phyloP scores from a whole-genome alignment of 139 green algal genomes.

The Pleodorina starrii region DNA sequence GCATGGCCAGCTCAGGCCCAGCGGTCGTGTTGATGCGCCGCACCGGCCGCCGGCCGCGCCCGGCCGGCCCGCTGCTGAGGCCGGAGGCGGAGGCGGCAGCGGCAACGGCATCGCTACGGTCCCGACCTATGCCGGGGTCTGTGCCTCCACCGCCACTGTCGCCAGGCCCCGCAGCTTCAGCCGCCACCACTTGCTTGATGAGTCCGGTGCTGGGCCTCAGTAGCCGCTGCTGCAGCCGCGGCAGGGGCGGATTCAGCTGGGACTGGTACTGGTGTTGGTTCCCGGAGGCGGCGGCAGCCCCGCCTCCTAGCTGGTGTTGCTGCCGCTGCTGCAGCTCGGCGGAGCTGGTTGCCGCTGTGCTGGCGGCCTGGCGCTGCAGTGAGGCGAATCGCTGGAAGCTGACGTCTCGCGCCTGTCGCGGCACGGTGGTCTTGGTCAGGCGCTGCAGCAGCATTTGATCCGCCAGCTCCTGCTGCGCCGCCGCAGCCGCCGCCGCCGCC shows the following conservation, averaged over 20 bases:
- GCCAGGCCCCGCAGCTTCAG: too few species aligned
- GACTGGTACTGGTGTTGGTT: too few species aligned
- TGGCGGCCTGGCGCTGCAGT: neutral
- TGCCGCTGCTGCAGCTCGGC: neutral
- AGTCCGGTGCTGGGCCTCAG: too few species aligned
- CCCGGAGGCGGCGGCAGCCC: too few species aligned
- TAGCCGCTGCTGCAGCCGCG: too few species aligned
- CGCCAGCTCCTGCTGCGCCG: neutral
- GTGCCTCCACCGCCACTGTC: too few species aligned
- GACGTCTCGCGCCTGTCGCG: neutral
- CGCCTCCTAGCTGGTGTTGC: neutral
- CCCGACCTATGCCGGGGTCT: too few species aligned
- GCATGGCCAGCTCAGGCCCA: neutral
- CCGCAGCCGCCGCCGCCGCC: neutral
- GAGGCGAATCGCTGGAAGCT: neutral
- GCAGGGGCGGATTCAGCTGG: too few species aligned
- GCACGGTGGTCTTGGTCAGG: neutral
- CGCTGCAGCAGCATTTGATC: slow-evolving; percentile 14
- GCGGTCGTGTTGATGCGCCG: neutral
- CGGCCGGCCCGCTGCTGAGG: neutral
- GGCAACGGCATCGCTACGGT: too few species aligned
- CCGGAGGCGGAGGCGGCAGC: too few species aligned
- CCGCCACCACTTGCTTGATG: too few species aligned
- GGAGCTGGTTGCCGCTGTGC: neutral
- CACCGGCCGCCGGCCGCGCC: neutral